Percentiles rank a stretch among this genome's conserved stretches.
phyloP scores from a whole-genome alignment of 768 basidiomycete genomes.

The Atractiella rhizophila region DNA sequence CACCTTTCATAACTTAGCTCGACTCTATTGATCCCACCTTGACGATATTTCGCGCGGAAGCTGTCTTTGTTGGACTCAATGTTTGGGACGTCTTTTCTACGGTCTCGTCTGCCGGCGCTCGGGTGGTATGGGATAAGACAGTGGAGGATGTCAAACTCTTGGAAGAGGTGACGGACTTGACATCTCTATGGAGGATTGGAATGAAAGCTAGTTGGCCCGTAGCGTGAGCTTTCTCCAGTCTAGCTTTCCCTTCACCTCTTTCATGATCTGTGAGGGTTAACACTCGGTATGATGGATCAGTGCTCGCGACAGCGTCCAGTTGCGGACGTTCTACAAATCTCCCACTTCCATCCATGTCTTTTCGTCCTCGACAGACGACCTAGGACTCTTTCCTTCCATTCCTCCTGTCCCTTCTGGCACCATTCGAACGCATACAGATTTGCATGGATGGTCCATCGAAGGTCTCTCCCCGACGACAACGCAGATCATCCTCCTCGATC shows the following conservation, averaged over 20 bases:
- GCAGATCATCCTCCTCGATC: slow-evolving; percentile 72
- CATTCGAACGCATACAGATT: slow-evolving; percentile 81
- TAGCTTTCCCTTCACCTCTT: background rate
- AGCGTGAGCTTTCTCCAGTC: background rate
- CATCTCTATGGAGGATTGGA: slow-evolving; percentile 21
- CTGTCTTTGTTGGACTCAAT: slow-evolving; percentile 83
- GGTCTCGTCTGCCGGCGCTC: slow-evolving; percentile 61
- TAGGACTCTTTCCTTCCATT: slow-evolving; percentile 50
- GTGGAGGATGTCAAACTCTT: slow-evolving; percentile 63
- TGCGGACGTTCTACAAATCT: slow-evolving; percentile 92
- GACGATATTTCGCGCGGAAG: slow-evolving; percentile 85
- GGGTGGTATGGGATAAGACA: slow-evolving; percentile 60
- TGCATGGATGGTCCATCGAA: slow-evolving; percentile 98
- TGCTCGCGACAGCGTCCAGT: slow-evolving; percentile 64
- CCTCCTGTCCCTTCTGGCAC: slow-evolving; percentile 43
- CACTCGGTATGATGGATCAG: too few relatives aligned
- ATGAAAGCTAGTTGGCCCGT: background rate
- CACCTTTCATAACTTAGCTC: too few relatives aligned
- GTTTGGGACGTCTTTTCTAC: slow-evolving; percentile 83
- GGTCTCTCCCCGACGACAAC: slow-evolving; percentile 83
- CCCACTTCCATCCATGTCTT: slow-evolving; percentile 85
- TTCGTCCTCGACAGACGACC: slow-evolving; percentile 76
- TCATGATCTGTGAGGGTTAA: too few relatives aligned
- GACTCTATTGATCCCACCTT: slow-evolving; percentile 92
- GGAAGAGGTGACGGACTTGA: slow-evolving; percentile 48